Evolutionary conservation across 73 alveolate species (phyloP), one percentile per base, ranked within the genome.

Genomic region (Paramecium primaurelia): DNA sequence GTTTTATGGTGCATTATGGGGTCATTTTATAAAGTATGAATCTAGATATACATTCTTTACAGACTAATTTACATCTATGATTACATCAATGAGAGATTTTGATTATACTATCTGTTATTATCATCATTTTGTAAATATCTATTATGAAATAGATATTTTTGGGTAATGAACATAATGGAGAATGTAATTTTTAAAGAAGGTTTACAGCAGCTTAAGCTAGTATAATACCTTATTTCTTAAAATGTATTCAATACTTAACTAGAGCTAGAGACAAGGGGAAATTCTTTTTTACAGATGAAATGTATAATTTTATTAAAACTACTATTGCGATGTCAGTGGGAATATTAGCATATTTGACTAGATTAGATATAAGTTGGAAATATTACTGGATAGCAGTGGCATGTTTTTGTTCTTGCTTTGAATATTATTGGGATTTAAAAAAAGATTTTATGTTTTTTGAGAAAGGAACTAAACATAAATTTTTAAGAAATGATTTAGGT

Each of bases 391-490:
- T 80, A n/a, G 28, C 34, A 26, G 71, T 80, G 14, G 91, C 91
- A 2, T 25, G 49, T 9, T 42, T 80, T 12, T 42, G 91, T 80
- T 42, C 91, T 12, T 80, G 91, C 22, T 45, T 40, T 28, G 71
- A 80, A 42, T 80, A 80, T 20, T 80, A 44, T 34, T 80, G 91
- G 91, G 91, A 80, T 49, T 4, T 80, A 3, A 80, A 80, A 32
- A 80, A 80, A 22, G 91, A 80, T 45, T 80, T 80, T 36, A 25
- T 80, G 77, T 80, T 80, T 47, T 80, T 80, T 80, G 91, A 80
- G 26, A 28, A 25, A 2, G 91, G 73, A 44, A 44, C 91, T 5
- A 45, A 80, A 47, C 25, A 80, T 80, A 80, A 49, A 47, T 80
- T 80, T 36, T 47, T 80, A 22, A 40, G 91, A 80, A 80, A 36